Percentiles rank a stretch among this genome's conserved stretches.
phyloP scores from a whole-genome alignment of 129 eudicot species.

The Sambucus nigra region DNA sequence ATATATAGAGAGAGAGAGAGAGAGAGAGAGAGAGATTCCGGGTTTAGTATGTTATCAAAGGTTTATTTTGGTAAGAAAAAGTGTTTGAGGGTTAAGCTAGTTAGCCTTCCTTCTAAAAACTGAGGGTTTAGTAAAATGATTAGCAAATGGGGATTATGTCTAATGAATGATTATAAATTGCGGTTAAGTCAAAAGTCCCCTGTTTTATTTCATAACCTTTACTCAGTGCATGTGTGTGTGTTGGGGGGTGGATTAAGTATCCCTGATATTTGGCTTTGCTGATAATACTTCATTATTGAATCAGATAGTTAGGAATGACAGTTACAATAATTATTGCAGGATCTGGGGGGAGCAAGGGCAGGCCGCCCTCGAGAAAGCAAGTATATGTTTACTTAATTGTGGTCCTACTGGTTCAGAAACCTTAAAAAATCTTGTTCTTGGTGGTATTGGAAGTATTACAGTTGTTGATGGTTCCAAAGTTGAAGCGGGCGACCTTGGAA shows the following conservation, averaged over 20 bases:
- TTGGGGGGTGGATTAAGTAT: neutral
- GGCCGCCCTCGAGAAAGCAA: constrained; percentile 86
- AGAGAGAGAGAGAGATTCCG: too few relatives aligned
- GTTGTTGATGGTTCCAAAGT: constrained; percentile 93
- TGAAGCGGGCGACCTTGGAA: constrained; percentile 84
- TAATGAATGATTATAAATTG: too few relatives aligned
- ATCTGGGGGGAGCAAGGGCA: constrained; percentile 99
- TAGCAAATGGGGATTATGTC: too few relatives aligned
- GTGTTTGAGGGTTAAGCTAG: too few relatives aligned
- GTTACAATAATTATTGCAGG: constrained; percentile 32
- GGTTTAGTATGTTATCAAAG: too few relatives aligned
- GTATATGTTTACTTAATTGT: constrained; percentile 91
- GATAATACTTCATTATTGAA: neutral
- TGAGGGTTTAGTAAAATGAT: too few relatives aligned
- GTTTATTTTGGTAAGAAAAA: too few relatives aligned
- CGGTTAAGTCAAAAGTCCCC: too few relatives aligned
- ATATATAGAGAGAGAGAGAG: too few relatives aligned
- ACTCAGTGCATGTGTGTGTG: too few relatives aligned
- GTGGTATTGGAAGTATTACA: constrained; percentile 93
- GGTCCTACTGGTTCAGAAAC: constrained; percentile 98
- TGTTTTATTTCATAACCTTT: too few relatives aligned
- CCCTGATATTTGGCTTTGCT: neutral
- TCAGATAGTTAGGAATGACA: neutral
- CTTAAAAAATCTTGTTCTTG: constrained; percentile 89
- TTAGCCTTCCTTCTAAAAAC: too few relatives aligned